These are phyloP conservation scores for Suhomyces panamericanus DNA, from an alignment of 1,139 yeast genomes.

Conservation along the genomic window DNA sequence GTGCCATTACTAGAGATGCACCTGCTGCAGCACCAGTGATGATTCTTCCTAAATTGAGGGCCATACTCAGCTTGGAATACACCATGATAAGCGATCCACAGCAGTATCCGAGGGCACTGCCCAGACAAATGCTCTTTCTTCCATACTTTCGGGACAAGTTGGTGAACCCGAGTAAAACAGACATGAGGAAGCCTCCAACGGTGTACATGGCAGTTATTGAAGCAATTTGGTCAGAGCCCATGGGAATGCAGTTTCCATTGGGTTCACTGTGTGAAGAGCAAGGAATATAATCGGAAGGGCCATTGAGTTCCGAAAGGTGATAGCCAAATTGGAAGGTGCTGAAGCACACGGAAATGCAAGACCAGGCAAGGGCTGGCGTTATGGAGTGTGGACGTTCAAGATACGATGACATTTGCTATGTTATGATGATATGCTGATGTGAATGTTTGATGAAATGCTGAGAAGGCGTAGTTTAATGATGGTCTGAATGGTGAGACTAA, in stretches of 20 bases:
- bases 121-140: constrained; percentile 26
- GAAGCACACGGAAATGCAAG: constrained; percentile 54
- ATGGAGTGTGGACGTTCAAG: constrained; percentile 27
- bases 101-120: constrained; percentile 27
- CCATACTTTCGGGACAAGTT: constrained; percentile 28
- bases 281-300: constrained; percentile 67
- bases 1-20: constrained; percentile 38
- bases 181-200: constrained; percentile 38
- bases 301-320: constrained; percentile 86
- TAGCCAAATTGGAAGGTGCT: constrained; percentile 88
- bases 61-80: constrained; percentile 20
- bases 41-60: constrained; percentile 32
- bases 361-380: constrained; percentile 34
- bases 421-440: too few species aligned
- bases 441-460: too few species aligned
- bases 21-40: constrained; percentile 43
- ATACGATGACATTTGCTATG: constrained; percentile 7
- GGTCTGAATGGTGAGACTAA: too few species aligned
- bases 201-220: constrained; percentile 39
- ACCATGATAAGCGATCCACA: constrained; percentile 33
- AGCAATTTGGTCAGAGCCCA: constrained; percentile 25
- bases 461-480: too few species aligned
- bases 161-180: constrained; percentile 34
- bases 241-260: constrained; percentile 30
- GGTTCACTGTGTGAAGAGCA: constrained; percentile 32